phyloP scores from a whole-genome alignment of 73 alveolate genomes.

The Paramecium sonneborni region DNA sequence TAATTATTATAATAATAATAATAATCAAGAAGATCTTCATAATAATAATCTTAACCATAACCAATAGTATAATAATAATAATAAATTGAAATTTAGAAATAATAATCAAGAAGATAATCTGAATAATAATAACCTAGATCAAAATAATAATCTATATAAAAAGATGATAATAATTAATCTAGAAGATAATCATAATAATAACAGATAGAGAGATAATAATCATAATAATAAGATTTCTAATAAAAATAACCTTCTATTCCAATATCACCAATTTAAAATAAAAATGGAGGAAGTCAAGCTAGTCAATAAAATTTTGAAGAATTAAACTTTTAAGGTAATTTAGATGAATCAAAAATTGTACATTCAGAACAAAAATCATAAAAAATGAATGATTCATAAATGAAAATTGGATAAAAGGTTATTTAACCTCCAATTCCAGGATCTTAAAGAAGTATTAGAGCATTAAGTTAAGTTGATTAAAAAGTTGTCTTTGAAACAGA shows the following conservation, averaged over 20 bases:
- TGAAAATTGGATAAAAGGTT: not conserved
- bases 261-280: not conserved
- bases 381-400: not conserved
- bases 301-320: not conserved
- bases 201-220: not conserved
- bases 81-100: not conserved
- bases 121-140: not conserved
- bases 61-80: not conserved
- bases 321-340: not conserved
- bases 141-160: not conserved
- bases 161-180: not conserved
- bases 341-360: not conserved
- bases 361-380: not conserved
- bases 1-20: not conserved
- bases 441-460: constrained; percentile 20
- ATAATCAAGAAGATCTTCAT: not conserved
- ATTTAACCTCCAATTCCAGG: not conserved
- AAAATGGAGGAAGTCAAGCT: not conserved
- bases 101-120: not conserved
- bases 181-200: not conserved
- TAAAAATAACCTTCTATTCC: not conserved
- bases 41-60: not conserved
- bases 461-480: constrained; percentile 15
- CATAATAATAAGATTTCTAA: not conserved
- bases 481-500: not conserved